phyloP scores from a whole-genome alignment of 495 filamentous ascomycete genomes.

The Xylaria curta region DNA sequence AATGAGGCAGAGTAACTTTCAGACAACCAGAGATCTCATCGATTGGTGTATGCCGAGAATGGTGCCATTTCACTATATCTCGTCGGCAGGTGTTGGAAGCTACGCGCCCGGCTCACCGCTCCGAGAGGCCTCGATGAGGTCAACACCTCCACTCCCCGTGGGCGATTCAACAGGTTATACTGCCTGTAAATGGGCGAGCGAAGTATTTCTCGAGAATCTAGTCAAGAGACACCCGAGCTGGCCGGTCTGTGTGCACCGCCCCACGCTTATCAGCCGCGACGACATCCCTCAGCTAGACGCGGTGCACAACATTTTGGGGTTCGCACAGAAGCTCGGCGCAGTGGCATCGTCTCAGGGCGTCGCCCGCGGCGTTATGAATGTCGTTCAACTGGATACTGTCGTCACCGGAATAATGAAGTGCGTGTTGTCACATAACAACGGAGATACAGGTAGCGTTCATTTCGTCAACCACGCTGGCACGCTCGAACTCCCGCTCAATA shows the following conservation, averaged over 20 bases:
- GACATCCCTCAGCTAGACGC: no score
- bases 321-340: no score
- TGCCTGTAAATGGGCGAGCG: background rate
- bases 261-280: background rate
- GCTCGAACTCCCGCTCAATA: no score
- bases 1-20: constrained; percentile 50
- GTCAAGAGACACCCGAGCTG: background rate
- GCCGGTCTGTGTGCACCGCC: constrained; percentile 46
- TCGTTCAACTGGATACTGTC: no score
- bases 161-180: background rate
- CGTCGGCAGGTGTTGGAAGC: constrained; percentile 36
- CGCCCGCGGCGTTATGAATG: no score
- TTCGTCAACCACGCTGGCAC: no score
- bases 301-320: no score
- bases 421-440: no score
- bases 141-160: background rate
- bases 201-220: background rate
- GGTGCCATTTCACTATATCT: constrained; percentile 60
- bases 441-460: no score
- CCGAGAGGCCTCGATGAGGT: background rate
- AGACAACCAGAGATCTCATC: constrained; percentile 52
- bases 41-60: constrained; percentile 38
- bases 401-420: no score
- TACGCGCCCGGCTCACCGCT: background rate
- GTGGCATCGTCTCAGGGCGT: no score